Evolutionary conservation across 257 asterid species (phyloP).

Genomic region (Plantago ovata): DNA sequence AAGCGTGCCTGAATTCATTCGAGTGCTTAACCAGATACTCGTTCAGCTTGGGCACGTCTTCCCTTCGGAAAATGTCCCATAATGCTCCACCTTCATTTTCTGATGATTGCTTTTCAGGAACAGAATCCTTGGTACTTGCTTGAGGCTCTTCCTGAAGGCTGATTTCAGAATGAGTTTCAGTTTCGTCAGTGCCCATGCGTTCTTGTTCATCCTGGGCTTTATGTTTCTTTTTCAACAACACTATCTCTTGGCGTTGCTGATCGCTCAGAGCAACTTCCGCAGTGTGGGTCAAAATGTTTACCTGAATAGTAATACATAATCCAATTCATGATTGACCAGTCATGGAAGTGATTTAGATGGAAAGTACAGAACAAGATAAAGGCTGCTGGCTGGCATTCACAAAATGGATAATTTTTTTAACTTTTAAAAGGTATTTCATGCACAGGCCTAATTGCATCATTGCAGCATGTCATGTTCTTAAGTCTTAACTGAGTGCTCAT

Average conservation of each 20-base stretch:
- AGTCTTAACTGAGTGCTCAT: no score
- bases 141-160: conserved; percentile 7
- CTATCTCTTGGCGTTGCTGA: conserved; percentile 58
- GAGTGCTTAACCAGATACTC: conserved; percentile 71
- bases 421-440: no score
- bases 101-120: conserved; percentile 25
- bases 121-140: conserved; percentile 12
- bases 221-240: conserved; percentile 57
- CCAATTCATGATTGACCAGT: no score
- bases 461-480: no score
- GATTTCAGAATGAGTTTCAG: conserved; percentile 2
- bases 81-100: conserved; percentile 59
- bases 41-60: conserved; percentile 72
- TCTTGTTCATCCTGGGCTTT: conserved; percentile 71
- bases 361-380: no score
- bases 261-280: conserved; percentile 52
- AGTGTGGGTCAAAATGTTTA: conserved; percentile 86
- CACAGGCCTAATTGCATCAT: no score
- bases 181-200: conserved; percentile 18
- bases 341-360: no score
- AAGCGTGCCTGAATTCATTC: conserved; percentile 77
- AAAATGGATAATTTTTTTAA: no score
- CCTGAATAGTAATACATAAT: conserved; percentile 37
- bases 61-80: conserved; percentile 94
- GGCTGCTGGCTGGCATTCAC: no score